phyloP scores from a whole-genome alignment of 2,329 filamentous ascomycete genomes.

The Capronia coronata region DNA sequence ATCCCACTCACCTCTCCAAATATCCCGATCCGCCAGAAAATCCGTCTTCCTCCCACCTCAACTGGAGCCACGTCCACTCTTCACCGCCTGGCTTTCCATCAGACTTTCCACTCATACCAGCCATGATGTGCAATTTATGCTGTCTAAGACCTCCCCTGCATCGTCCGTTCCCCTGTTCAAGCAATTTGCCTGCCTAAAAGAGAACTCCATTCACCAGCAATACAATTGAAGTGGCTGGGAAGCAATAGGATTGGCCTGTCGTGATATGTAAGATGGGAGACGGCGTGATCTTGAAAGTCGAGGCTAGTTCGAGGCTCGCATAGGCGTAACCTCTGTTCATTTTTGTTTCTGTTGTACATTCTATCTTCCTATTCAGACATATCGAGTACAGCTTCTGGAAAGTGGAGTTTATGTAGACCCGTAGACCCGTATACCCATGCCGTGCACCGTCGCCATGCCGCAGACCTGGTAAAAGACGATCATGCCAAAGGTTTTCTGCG shows the following conservation, averaged over 20 bases:
- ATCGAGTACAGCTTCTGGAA: conserved; percentile 9
- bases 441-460: conserved; percentile 15
- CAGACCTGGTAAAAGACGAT: neutral
- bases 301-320: conserved; percentile 6
- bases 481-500: too few relatives aligned
- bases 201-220: conserved; percentile 18
- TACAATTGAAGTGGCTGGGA: conserved; percentile 23
- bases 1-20: neutral
- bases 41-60: conserved; percentile 7
- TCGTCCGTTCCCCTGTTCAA: conserved; percentile 5
- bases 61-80: conserved; percentile 23
- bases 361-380: neutral
- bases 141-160: conserved; percentile 20
- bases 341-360: conserved; percentile 3
- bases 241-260: conserved; percentile 18
- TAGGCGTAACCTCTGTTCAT: neutral
- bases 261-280: conserved; percentile 22
- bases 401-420: conserved; percentile 17
- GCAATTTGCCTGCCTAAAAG: conserved; percentile 15
- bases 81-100: conserved; percentile 21
- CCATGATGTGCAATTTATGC: conserved; percentile 8
- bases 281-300: conserved; percentile 21
- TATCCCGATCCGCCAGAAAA: conserved; percentile 17
- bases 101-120: conserved; percentile 19
- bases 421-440: neutral